Conservation (phyloP, 345 rosid genomes). For the Pelargonium nanum region DNA sequence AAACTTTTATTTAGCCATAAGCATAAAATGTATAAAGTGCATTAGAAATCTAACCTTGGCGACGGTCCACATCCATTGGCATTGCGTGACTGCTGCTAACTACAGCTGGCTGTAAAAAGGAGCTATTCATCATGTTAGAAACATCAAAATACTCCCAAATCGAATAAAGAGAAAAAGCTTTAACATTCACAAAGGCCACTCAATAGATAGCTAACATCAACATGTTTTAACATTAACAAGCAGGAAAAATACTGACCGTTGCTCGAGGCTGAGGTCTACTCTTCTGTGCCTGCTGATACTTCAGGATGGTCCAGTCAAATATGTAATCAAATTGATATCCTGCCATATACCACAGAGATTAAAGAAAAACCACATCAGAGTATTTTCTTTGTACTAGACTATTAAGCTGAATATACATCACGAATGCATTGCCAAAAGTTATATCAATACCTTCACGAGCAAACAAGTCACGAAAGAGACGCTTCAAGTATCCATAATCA, state of each 20-base stretch:
- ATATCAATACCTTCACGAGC: constrained; percentile 60
- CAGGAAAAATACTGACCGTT: constrained; percentile 30
- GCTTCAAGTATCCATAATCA: constrained; percentile 87
- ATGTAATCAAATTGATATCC: constrained; percentile 76
- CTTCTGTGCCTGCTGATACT: constrained; percentile 79
- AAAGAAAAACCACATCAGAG: constrained; percentile 1
- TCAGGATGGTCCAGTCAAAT: constrained; percentile 93
- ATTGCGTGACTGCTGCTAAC: constrained; percentile 50
- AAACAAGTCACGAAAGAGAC: constrained; percentile 70
- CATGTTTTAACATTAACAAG: too few relatives aligned
- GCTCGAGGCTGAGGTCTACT: constrained; percentile 49
- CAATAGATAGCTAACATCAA: constrained; percentile 5
- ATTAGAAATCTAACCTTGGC: constrained; percentile 48
- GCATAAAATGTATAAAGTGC: not conserved
- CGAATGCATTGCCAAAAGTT: not conserved
- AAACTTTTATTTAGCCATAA: not conserved
- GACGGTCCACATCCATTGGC: constrained; percentile 38
- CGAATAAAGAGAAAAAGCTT: not conserved
- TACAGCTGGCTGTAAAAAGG: constrained; percentile 47
- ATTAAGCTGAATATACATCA: not conserved
- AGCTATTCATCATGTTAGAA: not conserved
- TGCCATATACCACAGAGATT: constrained; percentile 14
- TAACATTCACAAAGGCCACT: not conserved
- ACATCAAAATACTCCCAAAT: constrained; percentile 14
- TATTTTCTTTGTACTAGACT: not conserved